Percentiles rank a stretch among this genome's conserved stretches.
phyloP scores from a whole-genome alignment of 768 basidiomycete species.

The Tulasnella sp. region DNA sequence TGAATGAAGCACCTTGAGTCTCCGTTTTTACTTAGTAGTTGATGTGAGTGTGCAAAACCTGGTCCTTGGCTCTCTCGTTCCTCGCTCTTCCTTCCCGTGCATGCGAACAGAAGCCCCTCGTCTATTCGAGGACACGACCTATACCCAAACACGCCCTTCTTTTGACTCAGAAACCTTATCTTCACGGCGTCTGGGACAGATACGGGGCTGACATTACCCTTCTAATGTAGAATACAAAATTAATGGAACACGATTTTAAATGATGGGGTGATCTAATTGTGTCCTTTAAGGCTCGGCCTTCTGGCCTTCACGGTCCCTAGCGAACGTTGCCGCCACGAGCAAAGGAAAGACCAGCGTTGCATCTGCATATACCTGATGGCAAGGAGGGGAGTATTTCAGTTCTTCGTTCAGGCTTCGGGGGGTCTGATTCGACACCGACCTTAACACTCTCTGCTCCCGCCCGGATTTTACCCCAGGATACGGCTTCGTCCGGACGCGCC shows the following conservation, averaged over 20 bases:
- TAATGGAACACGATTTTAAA: neutral
- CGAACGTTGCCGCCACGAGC: constrained; percentile 91
- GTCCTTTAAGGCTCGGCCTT: constrained; percentile 23
- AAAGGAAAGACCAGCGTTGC: constrained; percentile 95
- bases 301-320: constrained; percentile 36
- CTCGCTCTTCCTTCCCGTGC: constrained; percentile 17
- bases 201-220: constrained; percentile 59
- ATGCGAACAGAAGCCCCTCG: constrained; percentile 20
- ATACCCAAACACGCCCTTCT: constrained; percentile 42
- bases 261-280: neutral
- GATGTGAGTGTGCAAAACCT: constrained; percentile 23
- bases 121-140: neutral
- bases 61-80: constrained; percentile 24
- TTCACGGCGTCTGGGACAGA: constrained; percentile 75
- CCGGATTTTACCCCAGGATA: constrained; percentile 98
- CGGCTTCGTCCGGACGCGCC: constrained; percentile 92
- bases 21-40: constrained; percentile 24
- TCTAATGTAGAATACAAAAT: neutral
- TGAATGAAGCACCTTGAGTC: constrained; percentile 36
- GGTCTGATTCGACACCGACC: constrained; percentile 35
- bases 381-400: neutral
- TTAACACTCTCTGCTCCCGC: constrained; percentile 77
- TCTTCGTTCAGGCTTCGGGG: neutral
- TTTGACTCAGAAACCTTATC: constrained; percentile 71
- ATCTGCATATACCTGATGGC: constrained; percentile 71